These are phyloP conservation scores for Wickerhamomyces alni DNA, from an alignment of 805 yeast genomes.

Conservation along the genomic window DNA sequence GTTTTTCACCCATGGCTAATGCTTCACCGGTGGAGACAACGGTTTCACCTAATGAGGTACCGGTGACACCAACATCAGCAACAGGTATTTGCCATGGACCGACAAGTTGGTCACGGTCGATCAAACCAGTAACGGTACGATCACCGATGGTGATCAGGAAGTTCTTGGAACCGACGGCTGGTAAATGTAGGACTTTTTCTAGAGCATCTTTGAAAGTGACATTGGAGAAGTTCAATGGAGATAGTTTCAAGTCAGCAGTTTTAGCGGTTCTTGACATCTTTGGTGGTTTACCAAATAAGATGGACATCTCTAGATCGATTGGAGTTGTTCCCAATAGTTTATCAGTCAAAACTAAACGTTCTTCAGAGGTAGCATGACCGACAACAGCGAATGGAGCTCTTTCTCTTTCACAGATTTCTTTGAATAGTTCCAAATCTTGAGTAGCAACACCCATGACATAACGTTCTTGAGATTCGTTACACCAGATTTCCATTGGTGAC, in stretches of 20 bases:
- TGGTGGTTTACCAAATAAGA: slow-evolving; percentile 95
- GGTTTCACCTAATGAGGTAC: slow-evolving; percentile 76
- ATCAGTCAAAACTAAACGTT: slow-evolving; percentile 78
- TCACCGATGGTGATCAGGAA: slow-evolving; percentile 98
- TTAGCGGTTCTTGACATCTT: slow-evolving; percentile 77
- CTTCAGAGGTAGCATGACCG: slow-evolving; percentile 87
- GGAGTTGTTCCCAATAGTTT: slow-evolving; percentile 74
- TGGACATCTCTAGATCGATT: slow-evolving; percentile 92
- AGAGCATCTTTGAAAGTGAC: slow-evolving; percentile 57
- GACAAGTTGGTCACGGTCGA: slow-evolving; percentile 97
- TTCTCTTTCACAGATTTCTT: slow-evolving; percentile 84
- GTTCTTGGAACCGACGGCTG: slow-evolving; percentile 91
- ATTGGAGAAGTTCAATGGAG: slow-evolving; percentile 29
- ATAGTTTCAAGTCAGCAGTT: slow-evolving; percentile 52
- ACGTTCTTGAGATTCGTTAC: slow-evolving; percentile 98
- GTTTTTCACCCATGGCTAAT: slow-evolving; percentile 95
- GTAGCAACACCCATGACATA: slow-evolving; percentile 90
- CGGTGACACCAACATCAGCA: slow-evolving; percentile 96
- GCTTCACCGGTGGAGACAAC: slow-evolving; percentile 88
- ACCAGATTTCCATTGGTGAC: slow-evolving; percentile 99
- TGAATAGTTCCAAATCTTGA: slow-evolving; percentile 64
- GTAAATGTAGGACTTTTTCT: slow-evolving; percentile 77
- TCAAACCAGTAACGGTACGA: slow-evolving; percentile 93
- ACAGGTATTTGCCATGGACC: slow-evolving; percentile 99
- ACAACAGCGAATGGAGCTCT: slow-evolving; percentile 95